phyloP scores from a whole-genome alignment of 2,329 filamentous ascomycete genomes.

The Xylariomycetidae sp. region DNA sequence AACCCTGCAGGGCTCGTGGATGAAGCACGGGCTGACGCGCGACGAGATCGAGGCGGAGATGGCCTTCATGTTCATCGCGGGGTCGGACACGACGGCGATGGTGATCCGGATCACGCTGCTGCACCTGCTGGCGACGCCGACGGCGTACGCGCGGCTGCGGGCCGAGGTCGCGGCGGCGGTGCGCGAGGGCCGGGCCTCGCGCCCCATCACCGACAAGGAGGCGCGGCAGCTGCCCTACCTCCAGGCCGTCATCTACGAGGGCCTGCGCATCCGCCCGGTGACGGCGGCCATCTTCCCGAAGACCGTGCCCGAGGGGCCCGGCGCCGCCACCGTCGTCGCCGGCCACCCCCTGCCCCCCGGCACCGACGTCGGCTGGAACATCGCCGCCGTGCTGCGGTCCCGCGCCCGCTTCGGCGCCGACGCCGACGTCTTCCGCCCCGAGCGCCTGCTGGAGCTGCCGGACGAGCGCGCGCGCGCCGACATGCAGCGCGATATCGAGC shows the following conservation, averaged over 20 bases:
- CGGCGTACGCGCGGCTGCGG: constrained; percentile 11
- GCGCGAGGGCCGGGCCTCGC: constrained; percentile 29
- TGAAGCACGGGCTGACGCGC: background rate
- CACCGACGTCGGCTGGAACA: constrained; percentile 9
- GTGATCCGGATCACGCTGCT: constrained; percentile 41
- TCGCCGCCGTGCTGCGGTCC: constrained; percentile 3
- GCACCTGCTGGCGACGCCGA: constrained; percentile 37
- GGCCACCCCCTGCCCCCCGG: constrained; percentile 10
- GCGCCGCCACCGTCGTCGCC: constrained; percentile 13
- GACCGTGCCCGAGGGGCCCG: constrained; percentile 15
- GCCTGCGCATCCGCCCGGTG: constrained; percentile 28
- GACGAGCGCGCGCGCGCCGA: constrained; percentile 17
- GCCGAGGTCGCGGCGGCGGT: constrained; percentile 32
- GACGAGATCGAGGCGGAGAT: background rate
- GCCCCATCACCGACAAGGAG: constrained; percentile 21
- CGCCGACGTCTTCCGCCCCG: constrained; percentile 11
- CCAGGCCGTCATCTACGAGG: constrained; percentile 31
- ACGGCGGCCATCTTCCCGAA: constrained; percentile 18
- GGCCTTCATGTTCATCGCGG: constrained; percentile 28
- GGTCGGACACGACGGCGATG: constrained; percentile 44
- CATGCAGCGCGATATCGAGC: constrained; percentile 29
- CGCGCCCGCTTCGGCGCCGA: constrained; percentile 7
- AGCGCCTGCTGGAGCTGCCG: constrained; percentile 8
- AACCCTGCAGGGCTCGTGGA: constrained; percentile 1
- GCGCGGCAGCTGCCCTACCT: constrained; percentile 15